A percentile compares a stretch with the other conserved stretches of the same genome.
Conservation (phyloP, 768 basidiomycete species). For the Exsudoporus frostii region DNA sequence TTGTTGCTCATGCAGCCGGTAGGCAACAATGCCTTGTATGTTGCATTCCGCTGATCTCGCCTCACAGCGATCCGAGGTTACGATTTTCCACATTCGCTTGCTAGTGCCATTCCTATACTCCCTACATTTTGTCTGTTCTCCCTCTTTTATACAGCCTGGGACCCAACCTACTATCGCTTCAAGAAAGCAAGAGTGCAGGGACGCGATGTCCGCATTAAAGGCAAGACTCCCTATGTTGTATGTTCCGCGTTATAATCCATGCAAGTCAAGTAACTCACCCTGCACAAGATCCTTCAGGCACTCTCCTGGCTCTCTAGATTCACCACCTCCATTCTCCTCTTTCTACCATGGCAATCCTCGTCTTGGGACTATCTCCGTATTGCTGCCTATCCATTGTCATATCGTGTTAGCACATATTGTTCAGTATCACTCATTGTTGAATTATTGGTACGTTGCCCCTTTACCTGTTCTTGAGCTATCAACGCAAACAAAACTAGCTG, state of each 20-base stretch:
- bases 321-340: conserved; percentile 45
- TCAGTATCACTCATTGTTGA: conserved; percentile 47
- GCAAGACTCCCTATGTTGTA: conserved; percentile 64
- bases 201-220: conserved; percentile 62
- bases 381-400: conserved; percentile 34
- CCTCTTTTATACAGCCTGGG: conserved; percentile 80
- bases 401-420: conserved; percentile 45
- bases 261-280: not conserved
- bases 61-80: conserved; percentile 21
- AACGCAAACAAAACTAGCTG: conserved; percentile 38
- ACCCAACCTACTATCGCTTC: conserved; percentile 70
- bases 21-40: conserved; percentile 12
- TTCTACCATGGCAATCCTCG: conserved; percentile 40
- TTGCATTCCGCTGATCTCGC: not conserved
- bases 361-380: conserved; percentile 39
- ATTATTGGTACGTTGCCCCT: conserved; percentile 45
- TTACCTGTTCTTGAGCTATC: not conserved
- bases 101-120: conserved; percentile 37
- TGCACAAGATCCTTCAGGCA: conserved; percentile 55
- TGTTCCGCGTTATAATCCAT: conserved; percentile 21
- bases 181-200: conserved; percentile 65
- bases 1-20: conserved; percentile 49
- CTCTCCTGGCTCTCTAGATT: conserved; percentile 57
- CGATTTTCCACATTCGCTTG: conserved; percentile 17
- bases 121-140: conserved; percentile 56